phyloP scores from a whole-genome alignment of 192 early-diverging fungal species.

The Gorgonomyces haynaldii region DNA sequence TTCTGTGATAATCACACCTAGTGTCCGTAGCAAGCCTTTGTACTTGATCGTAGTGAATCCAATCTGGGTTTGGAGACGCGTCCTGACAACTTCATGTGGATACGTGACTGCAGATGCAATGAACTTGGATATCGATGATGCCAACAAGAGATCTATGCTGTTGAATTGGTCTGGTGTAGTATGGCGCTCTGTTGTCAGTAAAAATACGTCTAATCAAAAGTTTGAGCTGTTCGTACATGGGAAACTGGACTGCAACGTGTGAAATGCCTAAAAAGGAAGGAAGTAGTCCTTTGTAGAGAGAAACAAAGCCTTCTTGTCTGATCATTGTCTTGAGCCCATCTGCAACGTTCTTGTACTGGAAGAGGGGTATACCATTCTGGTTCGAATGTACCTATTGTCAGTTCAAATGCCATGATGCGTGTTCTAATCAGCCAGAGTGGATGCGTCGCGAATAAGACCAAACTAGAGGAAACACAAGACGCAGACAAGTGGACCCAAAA shows the following conservation, averaged over 20 bases:
- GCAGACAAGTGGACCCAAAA: not conserved
- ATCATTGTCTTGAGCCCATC: no score
- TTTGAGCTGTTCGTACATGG: constrained; percentile 86
- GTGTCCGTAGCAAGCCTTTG: no score
- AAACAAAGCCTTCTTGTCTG: constrained; percentile 57
- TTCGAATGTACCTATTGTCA: constrained; percentile 22
- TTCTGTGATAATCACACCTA: constrained; percentile 76
- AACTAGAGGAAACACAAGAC: constrained; percentile 17
- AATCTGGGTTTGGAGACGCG: not conserved
- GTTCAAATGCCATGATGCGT: constrained; percentile 36
- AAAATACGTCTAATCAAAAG: constrained; percentile 13
- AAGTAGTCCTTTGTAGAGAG: constrained; percentile 88
- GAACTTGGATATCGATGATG: constrained; percentile 79
- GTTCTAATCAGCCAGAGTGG: constrained; percentile 89
- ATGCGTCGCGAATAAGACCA: constrained; percentile 73
- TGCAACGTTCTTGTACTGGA: no score
- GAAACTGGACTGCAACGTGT: constrained; percentile 90
- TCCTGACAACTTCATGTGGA: constrained; percentile 71
- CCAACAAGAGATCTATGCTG: constrained; percentile 47
- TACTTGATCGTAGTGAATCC: not conserved
- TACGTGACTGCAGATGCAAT: constrained; percentile 78
- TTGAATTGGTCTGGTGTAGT: not conserved
- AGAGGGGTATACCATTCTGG: no score
- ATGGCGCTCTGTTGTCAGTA: constrained; percentile 12
- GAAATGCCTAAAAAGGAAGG: constrained; percentile 78